phyloP scores from a whole-genome alignment of 129 eudicot genomes.

The Tanacetum coccineum region DNA sequence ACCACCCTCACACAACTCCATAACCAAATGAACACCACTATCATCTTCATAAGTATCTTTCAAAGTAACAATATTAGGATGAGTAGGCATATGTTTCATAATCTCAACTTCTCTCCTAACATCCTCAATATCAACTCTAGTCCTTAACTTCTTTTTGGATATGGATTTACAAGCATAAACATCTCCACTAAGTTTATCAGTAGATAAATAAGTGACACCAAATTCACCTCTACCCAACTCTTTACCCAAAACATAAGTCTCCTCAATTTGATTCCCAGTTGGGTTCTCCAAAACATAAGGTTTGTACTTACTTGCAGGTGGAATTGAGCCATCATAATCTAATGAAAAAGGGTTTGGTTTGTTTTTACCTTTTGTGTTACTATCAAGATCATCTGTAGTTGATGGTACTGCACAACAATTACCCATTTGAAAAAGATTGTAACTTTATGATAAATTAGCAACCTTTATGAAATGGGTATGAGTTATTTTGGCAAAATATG shows the following conservation, averaged over 20 bases:
- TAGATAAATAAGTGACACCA: conserved; percentile 83
- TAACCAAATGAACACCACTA: conserved; percentile 78
- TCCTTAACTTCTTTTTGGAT: conserved; percentile 80
- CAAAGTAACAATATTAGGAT: conserved; percentile 64
- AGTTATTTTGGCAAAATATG: neutral
- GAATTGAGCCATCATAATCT: conserved; percentile 38
- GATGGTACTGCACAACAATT: conserved; percentile 74
- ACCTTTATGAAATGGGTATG: conserved; percentile 11
- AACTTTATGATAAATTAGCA: conserved; percentile 1
- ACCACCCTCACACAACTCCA: conserved; percentile 97
- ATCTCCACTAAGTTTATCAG: conserved; percentile 60
- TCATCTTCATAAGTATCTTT: conserved; percentile 93
- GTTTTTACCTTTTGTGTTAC: conserved; percentile 36
- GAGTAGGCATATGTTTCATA: conserved; percentile 78
- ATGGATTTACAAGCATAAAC: conserved; percentile 80
- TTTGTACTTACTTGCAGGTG: conserved; percentile 34
- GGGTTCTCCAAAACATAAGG: conserved; percentile 68
- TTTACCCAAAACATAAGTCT: conserved; percentile 58
- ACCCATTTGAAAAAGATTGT: conserved; percentile 40
- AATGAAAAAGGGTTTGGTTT: conserved; percentile 77
- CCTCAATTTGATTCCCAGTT: conserved; percentile 67
- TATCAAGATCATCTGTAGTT: conserved; percentile 41
- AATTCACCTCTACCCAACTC: conserved; percentile 93
- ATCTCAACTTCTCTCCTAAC: conserved; percentile 92
- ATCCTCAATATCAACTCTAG: conserved; percentile 85